Percentiles rank a stretch among this genome's conserved stretches.
phyloP scores from a whole-genome alignment of 495 filamentous ascomycete species.

The Aspergillus sparsus region DNA sequence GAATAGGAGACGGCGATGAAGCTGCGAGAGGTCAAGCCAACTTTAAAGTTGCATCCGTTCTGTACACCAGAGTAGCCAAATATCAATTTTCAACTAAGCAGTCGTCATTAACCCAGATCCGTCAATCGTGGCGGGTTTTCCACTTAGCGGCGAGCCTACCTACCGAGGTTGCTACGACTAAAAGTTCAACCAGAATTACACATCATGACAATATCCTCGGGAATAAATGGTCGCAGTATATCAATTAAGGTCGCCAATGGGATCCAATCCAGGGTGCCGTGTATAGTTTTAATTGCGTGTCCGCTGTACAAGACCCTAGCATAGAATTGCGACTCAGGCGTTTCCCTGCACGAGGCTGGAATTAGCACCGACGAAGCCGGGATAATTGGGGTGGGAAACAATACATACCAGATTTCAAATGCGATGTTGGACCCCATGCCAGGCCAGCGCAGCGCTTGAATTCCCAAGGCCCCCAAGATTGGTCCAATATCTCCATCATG shows the following conservation, averaged over 20 bases:
- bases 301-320: conserved; percentile 46
- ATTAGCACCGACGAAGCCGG: conserved; percentile 10
- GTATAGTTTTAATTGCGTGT: conserved; percentile 32
- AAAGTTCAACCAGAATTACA: conserved; percentile 19
- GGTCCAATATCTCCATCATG: conserved; percentile 41
- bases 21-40: too few relatives aligned
- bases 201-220: conserved; percentile 34
- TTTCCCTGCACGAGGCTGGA: conserved; percentile 24
- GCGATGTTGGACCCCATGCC: conserved; percentile 41
- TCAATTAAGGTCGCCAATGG: conserved; percentile 29
- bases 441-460: conserved; percentile 36
- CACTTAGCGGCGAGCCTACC: too few relatives aligned
- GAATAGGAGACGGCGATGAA: too few relatives aligned
- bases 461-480: conserved; percentile 34
- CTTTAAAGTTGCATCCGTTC: too few relatives aligned
- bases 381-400: neutral
- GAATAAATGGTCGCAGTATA: conserved; percentile 32
- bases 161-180: neutral
- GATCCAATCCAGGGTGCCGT: conserved; percentile 41
- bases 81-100: too few relatives aligned
- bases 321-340: conserved; percentile 26
- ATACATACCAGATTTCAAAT: conserved; percentile 37
- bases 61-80: too few relatives aligned
- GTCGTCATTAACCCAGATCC: too few relatives aligned
- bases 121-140: too few relatives aligned